These are phyloP conservation scores for Silene conica DNA, from an alignment of 148 eudicot species.

Conservation along the genomic window DNA sequence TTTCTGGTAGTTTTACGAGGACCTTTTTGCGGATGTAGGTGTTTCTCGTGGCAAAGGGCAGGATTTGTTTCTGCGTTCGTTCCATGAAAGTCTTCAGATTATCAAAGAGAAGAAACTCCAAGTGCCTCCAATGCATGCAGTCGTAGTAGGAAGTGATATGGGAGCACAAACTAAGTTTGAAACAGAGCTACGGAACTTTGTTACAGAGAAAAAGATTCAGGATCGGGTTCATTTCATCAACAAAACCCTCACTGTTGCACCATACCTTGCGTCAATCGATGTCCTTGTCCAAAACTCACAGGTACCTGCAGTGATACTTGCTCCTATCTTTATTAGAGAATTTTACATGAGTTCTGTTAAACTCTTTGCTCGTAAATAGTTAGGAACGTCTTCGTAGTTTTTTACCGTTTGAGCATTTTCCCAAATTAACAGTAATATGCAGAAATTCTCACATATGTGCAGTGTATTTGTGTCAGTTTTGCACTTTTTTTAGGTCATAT, in stretches of 20 bases:
- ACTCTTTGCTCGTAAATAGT: neutral
- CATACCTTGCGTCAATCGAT: conserved; percentile 84
- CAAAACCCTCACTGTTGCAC: conserved; percentile 83
- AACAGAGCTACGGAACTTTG: conserved; percentile 74
- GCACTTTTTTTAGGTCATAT: neutral
- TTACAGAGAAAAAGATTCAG: conserved; percentile 60
- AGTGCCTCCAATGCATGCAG: conserved; percentile 83
- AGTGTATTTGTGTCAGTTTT: neutral
- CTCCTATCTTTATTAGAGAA: conserved; percentile 8
- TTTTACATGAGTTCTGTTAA: neutral
- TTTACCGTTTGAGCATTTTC: neutral
- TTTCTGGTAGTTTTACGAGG: neutral
- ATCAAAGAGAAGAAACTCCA: conserved; percentile 71
- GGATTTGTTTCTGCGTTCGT: conserved; percentile 79
- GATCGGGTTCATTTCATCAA: conserved; percentile 85
- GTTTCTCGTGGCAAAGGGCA: conserved; percentile 98
- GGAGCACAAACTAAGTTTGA: conserved; percentile 82
- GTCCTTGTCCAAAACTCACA: conserved; percentile 96
- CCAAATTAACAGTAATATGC: neutral
- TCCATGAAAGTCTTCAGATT: conserved; percentile 74
- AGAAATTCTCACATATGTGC: neutral
- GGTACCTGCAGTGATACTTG: conserved; percentile 37
- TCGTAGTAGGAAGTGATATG: conserved; percentile 93
- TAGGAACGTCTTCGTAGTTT: neutral
- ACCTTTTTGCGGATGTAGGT: conserved; percentile 42